A percentile compares a stretch with the other conserved stretches of the same genome.
Evolutionary conservation across 2,329 filamentous ascomycete genomes (phyloP).

Genomic region (Calonectria naviculata): DNA sequence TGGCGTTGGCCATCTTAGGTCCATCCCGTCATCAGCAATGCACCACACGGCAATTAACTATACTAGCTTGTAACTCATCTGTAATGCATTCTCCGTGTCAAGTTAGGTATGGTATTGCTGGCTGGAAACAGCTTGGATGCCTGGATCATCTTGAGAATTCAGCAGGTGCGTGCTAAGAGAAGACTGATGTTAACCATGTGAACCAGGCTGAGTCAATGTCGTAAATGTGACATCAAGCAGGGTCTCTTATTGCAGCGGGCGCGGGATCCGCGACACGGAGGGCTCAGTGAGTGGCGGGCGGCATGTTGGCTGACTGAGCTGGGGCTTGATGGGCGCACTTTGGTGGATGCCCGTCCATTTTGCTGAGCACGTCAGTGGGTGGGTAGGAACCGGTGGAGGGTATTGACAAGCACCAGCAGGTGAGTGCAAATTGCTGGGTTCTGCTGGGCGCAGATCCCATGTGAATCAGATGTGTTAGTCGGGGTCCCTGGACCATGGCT

Average conservation of each 20-base stretch:
- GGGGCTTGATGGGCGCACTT: neutral
- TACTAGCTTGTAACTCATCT: constrained; percentile 5
- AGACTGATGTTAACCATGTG: neutral
- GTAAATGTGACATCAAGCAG: neutral
- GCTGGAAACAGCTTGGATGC: neutral
- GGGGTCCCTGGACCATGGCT: neutral
- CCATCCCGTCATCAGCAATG: constrained; percentile 19
- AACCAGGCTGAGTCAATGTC: neutral
- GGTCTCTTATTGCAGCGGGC: neutral
- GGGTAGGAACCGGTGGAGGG: constrained; percentile 17
- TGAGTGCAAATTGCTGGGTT: neutral
- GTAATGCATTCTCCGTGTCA: neutral
- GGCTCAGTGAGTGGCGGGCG: neutral
- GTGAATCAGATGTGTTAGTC: constrained; percentile 17
- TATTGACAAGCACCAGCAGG: constrained; percentile 11
- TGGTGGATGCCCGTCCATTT: constrained; percentile 10
- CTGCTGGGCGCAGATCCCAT: constrained; percentile 12
- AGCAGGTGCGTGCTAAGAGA: too few relatives aligned
- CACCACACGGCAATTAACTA: constrained; percentile 26
- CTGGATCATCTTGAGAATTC: neutral
- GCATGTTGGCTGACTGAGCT: constrained; percentile 7
- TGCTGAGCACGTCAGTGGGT: constrained; percentile 17
- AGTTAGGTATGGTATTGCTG: constrained; percentile 6
- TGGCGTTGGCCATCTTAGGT: constrained; percentile 25
- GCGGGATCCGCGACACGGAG: constrained; percentile 3